Conservation (phyloP, 1,139 yeast species). For the Pichia sp. region DNA sequence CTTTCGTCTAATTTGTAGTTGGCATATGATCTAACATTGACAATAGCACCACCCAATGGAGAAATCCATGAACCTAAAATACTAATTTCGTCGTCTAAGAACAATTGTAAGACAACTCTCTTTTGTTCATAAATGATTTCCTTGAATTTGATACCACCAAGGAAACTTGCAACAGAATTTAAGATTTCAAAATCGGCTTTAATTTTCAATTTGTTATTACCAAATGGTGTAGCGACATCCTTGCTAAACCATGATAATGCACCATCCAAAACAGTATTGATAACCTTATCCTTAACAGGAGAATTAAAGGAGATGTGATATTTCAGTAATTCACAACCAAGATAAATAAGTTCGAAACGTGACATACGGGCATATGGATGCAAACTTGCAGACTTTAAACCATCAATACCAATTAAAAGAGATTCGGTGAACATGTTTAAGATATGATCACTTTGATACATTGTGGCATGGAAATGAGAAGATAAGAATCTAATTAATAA, state of each 20-base stretch:
- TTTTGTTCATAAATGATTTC: conserved; percentile 36
- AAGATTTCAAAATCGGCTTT: conserved; percentile 67
- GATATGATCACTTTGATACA: conserved; percentile 70
- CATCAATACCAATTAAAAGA: conserved; percentile 55
- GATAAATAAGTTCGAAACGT: conserved; percentile 71
- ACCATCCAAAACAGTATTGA: conserved; percentile 58
- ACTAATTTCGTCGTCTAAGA: conserved; percentile 74
- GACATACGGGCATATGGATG: conserved; percentile 81
- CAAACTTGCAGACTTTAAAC: conserved; percentile 58
- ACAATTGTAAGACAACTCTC: conserved; percentile 52
- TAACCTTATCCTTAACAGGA: conserved; percentile 44
- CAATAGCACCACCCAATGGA: conserved; percentile 55
- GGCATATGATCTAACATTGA: conserved; percentile 25
- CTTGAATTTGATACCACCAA: conserved; percentile 17
- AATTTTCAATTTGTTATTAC: conserved; percentile 72
- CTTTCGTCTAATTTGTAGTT: conserved; percentile 37
- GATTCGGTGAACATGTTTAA: conserved; percentile 68
- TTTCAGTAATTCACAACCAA: conserved; percentile 64
- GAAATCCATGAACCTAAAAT: conserved; percentile 77
- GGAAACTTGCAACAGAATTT: conserved; percentile 44
- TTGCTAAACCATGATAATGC: conserved; percentile 77
- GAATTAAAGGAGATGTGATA: conserved; percentile 53
- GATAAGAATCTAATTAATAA: conserved; percentile 65
- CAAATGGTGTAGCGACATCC: conserved; percentile 73
- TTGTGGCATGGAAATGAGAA: conserved; percentile 82